Evolutionary conservation across 2,329 filamentous ascomycete genomes (phyloP), one percentile per base, ranked within the genome.

Genomic region (Diaporthe australafricana): DNA sequence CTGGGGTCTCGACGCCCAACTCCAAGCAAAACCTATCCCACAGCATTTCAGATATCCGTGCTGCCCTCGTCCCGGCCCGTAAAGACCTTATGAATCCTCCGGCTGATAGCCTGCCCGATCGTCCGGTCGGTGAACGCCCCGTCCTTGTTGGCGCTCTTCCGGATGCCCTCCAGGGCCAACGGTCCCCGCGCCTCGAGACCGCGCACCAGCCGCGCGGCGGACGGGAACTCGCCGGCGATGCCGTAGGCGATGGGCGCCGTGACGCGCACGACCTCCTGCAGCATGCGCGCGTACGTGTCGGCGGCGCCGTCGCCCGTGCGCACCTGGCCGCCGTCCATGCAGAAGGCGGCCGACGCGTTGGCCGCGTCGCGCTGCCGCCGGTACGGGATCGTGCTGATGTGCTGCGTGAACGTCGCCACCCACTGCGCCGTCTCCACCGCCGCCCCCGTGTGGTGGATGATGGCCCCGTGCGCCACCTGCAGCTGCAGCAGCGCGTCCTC

Each of bases 311-410:
- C 88, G 35, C 93, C 93, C 0, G 90, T 89, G 69, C 89, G 90
- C 52, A 96, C 92, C 81, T 96, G 93, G 0, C 93, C 93, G 0
- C 86, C 84, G 68, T 94, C 93, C 92, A 95, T 95, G 81, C 93
- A 95, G 79, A 96, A 96, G 0, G 88, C 86, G 1, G 89, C 90
- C 16, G 87, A 84, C 1, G 87, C 85, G 75, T 82, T 82, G 62
- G 82, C 79, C 42, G 81, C 80, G 70, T 90, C 87, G 27, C 82
- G 81, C 75, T 87, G 85, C 66, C 84, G 87, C 74, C 89, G 89
- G 80, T 95, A 95, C 0, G 93, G 93, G 27, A 93, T 90, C 1
- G 91, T 93, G 9, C 92, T 93, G 62, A 96, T 91, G 78, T 96
- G 92, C 77, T 95, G 92, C 0, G 94, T 96, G 77, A 95, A 94